A percentile compares a stretch with the other conserved stretches of the same genome.
Conservation (phyloP, 345 rosid genomes). For the Mercurialis annua region DNA sequence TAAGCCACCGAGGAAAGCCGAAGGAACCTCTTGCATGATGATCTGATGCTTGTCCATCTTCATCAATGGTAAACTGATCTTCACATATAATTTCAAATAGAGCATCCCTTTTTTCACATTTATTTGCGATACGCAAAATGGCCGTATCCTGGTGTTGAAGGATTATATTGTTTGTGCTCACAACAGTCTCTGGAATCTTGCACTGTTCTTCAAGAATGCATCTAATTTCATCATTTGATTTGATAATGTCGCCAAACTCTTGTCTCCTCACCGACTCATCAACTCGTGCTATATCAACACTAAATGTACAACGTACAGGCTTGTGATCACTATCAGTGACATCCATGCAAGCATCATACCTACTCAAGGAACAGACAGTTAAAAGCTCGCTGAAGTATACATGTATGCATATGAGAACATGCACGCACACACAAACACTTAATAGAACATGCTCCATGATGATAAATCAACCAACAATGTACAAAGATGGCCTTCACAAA, state of each 20-base stretch:
- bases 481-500: background rate
- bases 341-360: slow-evolving; percentile 98
- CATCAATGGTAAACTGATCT: slow-evolving; percentile 59
- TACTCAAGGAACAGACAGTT: slow-evolving; percentile 21
- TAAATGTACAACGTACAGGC: slow-evolving; percentile 89
- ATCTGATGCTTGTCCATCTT: slow-evolving; percentile 50
- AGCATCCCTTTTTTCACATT: slow-evolving; percentile 41
- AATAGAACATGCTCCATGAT: background rate
- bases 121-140: slow-evolving; percentile 69
- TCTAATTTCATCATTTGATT: slow-evolving; percentile 51
- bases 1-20: slow-evolving; percentile 94
- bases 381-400: no score
- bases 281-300: slow-evolving; percentile 64
- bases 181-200: slow-evolving; percentile 64
- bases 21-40: slow-evolving; percentile 60
- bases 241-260: slow-evolving; percentile 66
- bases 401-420: no score
- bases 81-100: slow-evolving; percentile 65
- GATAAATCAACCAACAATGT: background rate
- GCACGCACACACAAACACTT: no score
- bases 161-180: slow-evolving; percentile 60
- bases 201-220: slow-evolving; percentile 50
- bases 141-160: slow-evolving; percentile 81
- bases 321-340: slow-evolving; percentile 96
- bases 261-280: slow-evolving; percentile 93